Base-by-base conservation (phyloP, 2,329 filamentous ascomycete species). In the Didymella segeticola region DNA sequence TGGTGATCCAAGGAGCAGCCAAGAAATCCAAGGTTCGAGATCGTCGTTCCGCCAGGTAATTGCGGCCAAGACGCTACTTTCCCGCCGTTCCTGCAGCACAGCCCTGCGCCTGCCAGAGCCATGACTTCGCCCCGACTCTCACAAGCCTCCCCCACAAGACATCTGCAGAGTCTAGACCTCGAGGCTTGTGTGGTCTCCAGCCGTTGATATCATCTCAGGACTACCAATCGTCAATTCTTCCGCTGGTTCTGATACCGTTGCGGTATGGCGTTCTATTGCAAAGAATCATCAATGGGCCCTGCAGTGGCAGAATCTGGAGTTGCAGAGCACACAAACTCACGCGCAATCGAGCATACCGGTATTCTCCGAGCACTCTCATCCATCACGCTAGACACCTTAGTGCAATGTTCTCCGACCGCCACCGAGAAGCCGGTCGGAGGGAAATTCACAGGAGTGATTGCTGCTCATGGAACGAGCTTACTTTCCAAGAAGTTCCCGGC, bases 51-150 rank as follows among this genome's bases (percentile, higher is more conserved):
- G 38, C 25, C 19, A 3, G 19, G 19, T n/a, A 10, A 8, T 33
- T 22, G 15, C 15, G 23, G 42, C 48, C 41, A 51, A 51, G 41
- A 17, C 39, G 30, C 39, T 12, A 25, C 33, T 25, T 38, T 34
- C 48, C 42, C 29, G 33, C 42, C 12, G 36, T 41, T 27, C 27
- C 22, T 39, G 36, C 48, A 34, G 36, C 48, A 52, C 34, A 41
- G 34, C 34, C 27, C 33, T 45, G 39, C 19, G 19, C 29, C 14
- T 33, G 14, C 26, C 20, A 34, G 15, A 41, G 19, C 26, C 22
- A 19, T 15, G 19, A 45, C 22, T 30, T 36, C 26, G 6, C 19
- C 17, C 14, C n/a, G 27, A 31, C 23, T 10, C 26, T 34, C 27
- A 25, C 34, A 39, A 39, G 19, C 25, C 15, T 37, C 15, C 19